phyloP scores from a whole-genome alignment of 2,329 filamentous ascomycete genomes.

The Aspergillus sergii region DNA sequence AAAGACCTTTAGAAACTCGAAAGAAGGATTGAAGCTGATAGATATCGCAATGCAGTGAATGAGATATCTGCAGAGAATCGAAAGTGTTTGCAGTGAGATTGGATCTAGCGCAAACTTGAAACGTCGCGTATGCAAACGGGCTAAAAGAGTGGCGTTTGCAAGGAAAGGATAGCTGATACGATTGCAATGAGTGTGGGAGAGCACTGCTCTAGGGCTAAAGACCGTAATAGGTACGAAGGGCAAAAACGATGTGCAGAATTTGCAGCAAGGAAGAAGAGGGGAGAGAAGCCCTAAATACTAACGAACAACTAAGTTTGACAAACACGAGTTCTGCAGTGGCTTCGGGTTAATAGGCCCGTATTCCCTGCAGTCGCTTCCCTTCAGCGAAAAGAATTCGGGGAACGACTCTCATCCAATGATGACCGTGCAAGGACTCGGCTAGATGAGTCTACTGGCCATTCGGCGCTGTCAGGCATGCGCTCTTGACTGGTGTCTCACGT shows the following conservation, averaged over 20 bases:
- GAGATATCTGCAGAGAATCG: conserved; percentile 7
- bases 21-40: background rate
- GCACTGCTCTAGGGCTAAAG: conserved; percentile 28
- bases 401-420: conserved; percentile 18
- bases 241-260: conserved; percentile 15
- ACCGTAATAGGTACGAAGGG: conserved; percentile 20
- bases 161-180: conserved; percentile 10
- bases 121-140: conserved; percentile 14
- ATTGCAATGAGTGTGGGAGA: conserved; percentile 32
- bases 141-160: conserved; percentile 31
- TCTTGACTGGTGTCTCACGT: background rate
- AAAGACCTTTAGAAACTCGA: background rate
- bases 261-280: conserved; percentile 3
- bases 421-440: conserved; percentile 13
- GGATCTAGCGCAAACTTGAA: conserved; percentile 1
- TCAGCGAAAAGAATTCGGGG: background rate
- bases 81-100: background rate
- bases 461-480: background rate
- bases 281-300: conserved; percentile 5
- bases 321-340: conserved; percentile 4
- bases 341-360: background rate
- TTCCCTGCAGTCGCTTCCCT: conserved; percentile 2
- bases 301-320: background rate
- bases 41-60: background rate
- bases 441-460: background rate